Base-by-base conservation (phyloP, 108 stramenopile genomes). In the Nitzschia sp. region DNA sequence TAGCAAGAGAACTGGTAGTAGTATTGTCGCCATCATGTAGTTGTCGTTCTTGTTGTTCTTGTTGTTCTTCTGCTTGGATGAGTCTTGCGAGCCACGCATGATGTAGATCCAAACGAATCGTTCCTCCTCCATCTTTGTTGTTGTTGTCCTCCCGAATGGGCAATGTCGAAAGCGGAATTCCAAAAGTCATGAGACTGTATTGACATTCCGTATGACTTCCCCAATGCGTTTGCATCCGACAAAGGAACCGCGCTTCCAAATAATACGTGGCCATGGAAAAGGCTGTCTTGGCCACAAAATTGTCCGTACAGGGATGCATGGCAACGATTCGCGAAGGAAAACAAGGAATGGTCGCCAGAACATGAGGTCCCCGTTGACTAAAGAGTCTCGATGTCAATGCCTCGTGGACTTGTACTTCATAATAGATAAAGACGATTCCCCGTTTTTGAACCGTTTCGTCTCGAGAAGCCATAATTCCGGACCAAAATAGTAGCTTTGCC, bases 171-270 rank as follows among this genome's bases (percentile, higher is more conserved):
- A 31, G 17, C 8, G 50, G 66, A 26, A 69, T 69, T 16, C 68
- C 68, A 33, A 38, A 69, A 28, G 57, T 47, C 45, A 46, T 54
- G 26, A 69, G 57, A 23, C 30, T 69, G 45, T 58, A 69, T 2
- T 19, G 15, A 23, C 55, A 57, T 47, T 57, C 56, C 2, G 16
- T 17, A 15, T 21, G 33, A 28, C 29, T 58, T 15, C 68, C 68
- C 28, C 19, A 58, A 47, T 69, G 68, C 23, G 22, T 30, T 54
- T 47, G 31, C n/a, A 69, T 26, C 11, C 68, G 55, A 3, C 36
- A 26, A 25, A 64, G 31, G 17, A 15, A 28, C 3, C 31, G 28
- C 28, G 30, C 15, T 26, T 50, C 48, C 47, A 64, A 1, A 2
- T 21, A 15, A 15, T 32, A 17, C 0, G 38, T 41, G 38, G 13